Conservation (phyloP, 805 yeast genomes). For the Kazachstania africana region DNA sequence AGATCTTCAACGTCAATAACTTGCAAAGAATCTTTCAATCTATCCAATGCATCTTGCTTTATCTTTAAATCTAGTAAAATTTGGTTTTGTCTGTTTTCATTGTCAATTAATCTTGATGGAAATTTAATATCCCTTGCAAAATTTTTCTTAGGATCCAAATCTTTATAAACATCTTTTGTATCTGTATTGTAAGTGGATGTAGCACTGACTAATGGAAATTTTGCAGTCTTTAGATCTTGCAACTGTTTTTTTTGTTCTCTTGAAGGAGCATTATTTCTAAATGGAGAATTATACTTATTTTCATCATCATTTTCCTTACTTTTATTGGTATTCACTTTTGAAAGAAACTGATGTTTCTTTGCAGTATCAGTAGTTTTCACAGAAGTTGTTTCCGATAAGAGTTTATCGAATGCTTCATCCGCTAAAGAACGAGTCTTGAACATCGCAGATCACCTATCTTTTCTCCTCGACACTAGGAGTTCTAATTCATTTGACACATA, state of each 20-base stretch:
- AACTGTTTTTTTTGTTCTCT: slow-evolving; percentile 1
- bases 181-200: slow-evolving; percentile 13
- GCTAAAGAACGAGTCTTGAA: no score
- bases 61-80: slow-evolving; percentile 13
- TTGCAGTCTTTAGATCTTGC: slow-evolving; percentile 5
- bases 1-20: slow-evolving; percentile 1
- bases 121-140: slow-evolving; percentile 23
- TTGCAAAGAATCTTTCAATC: slow-evolving; percentile 18
- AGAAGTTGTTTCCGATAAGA: slow-evolving; percentile 1
- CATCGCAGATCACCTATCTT: no score
- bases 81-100: slow-evolving; percentile 18
- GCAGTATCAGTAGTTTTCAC: slow-evolving; percentile 1
- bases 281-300: slow-evolving; percentile 6
- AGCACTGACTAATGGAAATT: slow-evolving; percentile 22
- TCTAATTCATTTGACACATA: no score
- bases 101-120: slow-evolving; percentile 18
- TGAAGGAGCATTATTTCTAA: slow-evolving; percentile 1
- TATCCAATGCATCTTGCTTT: slow-evolving; percentile 16
- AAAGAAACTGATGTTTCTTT: no score
- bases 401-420: no score
- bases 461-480: no score
- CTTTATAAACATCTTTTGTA: slow-evolving; percentile 9
- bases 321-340: no score
- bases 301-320: not conserved
- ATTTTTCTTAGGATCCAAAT: slow-evolving; percentile 18